These are phyloP conservation scores for Suillus tomentosus DNA, from an alignment of 768 basidiomycete species.

Conservation along the genomic window DNA sequence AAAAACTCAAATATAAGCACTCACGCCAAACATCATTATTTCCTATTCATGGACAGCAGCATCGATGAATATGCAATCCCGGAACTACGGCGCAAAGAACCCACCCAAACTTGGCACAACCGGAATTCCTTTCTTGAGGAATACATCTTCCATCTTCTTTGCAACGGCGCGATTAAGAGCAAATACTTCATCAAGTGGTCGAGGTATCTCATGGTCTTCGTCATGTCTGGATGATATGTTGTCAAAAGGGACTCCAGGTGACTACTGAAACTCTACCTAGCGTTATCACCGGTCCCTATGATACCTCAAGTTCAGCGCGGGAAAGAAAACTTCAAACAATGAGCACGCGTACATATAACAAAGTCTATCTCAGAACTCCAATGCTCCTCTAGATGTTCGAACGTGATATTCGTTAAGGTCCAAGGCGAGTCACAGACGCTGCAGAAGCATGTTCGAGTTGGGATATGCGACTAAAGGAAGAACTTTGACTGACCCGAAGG, in stretches of 20 bases:
- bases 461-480: neutral
- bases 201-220: slow-evolving; percentile 78
- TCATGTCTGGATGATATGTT: slow-evolving; percentile 63
- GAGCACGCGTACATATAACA: slow-evolving; percentile 66
- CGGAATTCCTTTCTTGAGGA: slow-evolving; percentile 67
- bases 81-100: slow-evolving; percentile 21
- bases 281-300: slow-evolving; percentile 78
- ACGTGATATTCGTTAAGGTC: slow-evolving; percentile 74
- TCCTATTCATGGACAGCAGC: slow-evolving; percentile 42
- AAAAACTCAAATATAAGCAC: slow-evolving; percentile 28
- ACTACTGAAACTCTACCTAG: slow-evolving; percentile 44
- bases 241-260: neutral
- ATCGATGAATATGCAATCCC: slow-evolving; percentile 3
- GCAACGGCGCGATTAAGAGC: slow-evolving; percentile 69
- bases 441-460: slow-evolving; percentile 6
- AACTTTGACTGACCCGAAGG: slow-evolving; percentile 55
- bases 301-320: neutral
- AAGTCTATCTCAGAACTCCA: slow-evolving; percentile 90
- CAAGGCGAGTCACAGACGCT: slow-evolving; percentile 81
- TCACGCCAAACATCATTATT: slow-evolving; percentile 93
- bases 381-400: slow-evolving; percentile 76
- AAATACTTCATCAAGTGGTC: slow-evolving; percentile 80
- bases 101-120: slow-evolving; percentile 80
- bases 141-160: slow-evolving; percentile 71
- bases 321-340: slow-evolving; percentile 8